phyloP scores from a whole-genome alignment of 306 rosid species.

The Abrus precatorius region DNA sequence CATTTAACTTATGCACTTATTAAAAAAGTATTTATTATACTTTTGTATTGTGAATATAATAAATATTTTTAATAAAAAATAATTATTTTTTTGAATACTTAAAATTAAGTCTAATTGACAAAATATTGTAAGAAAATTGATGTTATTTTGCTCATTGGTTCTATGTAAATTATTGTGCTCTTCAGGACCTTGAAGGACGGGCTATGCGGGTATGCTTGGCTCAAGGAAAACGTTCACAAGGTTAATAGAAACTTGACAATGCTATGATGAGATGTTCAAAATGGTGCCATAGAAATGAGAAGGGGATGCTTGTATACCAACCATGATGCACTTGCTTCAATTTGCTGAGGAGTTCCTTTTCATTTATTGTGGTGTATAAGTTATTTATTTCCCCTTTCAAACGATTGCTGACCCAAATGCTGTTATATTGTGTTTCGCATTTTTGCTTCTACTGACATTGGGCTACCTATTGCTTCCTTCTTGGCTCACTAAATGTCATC shows the following conservation, averaged over 20 bases:
- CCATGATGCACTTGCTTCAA: conserved; percentile 42
- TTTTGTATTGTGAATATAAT: too few relatives aligned
- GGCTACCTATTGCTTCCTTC: conserved; percentile 45
- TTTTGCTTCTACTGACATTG: conserved; percentile 50
- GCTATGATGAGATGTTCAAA: conserved; percentile 35
- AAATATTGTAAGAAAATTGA: not conserved
- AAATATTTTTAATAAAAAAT: too few relatives aligned
- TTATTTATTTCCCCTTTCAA: conserved; percentile 29
- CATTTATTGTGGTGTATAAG: conserved; percentile 41
- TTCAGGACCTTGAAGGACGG: conserved; percentile 89
- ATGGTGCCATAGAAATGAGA: conserved; percentile 46
- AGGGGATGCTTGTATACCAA: conserved; percentile 25
- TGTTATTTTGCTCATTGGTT: conserved; percentile 22
- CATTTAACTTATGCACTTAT: not conserved
- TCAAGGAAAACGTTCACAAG: conserved; percentile 74
- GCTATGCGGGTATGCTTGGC: conserved; percentile 88
- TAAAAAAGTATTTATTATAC: too few relatives aligned
- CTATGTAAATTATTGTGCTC: conserved; percentile 40
- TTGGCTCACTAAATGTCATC: conserved; percentile 9
- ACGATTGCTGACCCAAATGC: conserved; percentile 32
- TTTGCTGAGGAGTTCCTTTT: conserved; percentile 42
- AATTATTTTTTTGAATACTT: too few relatives aligned
- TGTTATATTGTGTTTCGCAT: conserved; percentile 34
- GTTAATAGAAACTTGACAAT: conserved; percentile 34
- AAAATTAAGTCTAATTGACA: too few relatives aligned